Percentiles rank a stretch among this genome's conserved stretches.
Evolutionary conservation across 2,329 filamentous ascomycete genomes (phyloP).

Genomic region (Cadophora sp.): DNA sequence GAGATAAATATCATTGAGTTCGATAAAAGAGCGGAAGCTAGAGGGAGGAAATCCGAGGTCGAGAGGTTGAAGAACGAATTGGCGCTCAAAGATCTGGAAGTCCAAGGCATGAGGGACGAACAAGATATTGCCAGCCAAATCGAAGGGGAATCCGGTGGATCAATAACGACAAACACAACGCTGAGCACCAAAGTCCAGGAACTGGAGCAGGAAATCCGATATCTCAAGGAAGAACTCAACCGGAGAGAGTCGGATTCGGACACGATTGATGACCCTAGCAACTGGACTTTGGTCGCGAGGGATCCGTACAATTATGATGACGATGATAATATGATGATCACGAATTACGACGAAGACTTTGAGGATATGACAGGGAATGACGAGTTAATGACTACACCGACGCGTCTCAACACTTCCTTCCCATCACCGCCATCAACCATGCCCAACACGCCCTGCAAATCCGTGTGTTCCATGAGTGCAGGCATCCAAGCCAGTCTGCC

Average conservation of each 20-base stretch:
- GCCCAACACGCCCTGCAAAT: conserved; percentile 42
- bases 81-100: conserved; percentile 40
- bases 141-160: conserved; percentile 37
- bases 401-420: conserved; percentile 41
- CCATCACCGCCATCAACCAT: conserved; percentile 44
- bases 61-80: conserved; percentile 57
- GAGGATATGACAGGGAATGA: conserved; percentile 28
- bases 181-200: conserved; percentile 39
- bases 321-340: conserved; percentile 50
- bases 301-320: conserved; percentile 50
- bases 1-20: conserved; percentile 61
- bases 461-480: conserved; percentile 28
- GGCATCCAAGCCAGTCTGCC: conserved; percentile 35
- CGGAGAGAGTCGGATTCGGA: conserved; percentile 34
- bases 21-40: conserved; percentile 52
- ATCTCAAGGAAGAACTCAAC: conserved; percentile 40
- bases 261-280: conserved; percentile 19
- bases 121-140: conserved; percentile 42
- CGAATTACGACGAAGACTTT: conserved; percentile 41
- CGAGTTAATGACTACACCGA: conserved; percentile 41
- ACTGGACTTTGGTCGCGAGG: conserved; percentile 60
- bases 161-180: conserved; percentile 25
- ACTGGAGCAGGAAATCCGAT: conserved; percentile 40
- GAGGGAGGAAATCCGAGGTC: conserved; percentile 55
- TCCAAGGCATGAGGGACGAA: conserved; percentile 42